Conservation (phyloP, 768 basidiomycete species). For the Kwoniella dendrophila region DNA sequence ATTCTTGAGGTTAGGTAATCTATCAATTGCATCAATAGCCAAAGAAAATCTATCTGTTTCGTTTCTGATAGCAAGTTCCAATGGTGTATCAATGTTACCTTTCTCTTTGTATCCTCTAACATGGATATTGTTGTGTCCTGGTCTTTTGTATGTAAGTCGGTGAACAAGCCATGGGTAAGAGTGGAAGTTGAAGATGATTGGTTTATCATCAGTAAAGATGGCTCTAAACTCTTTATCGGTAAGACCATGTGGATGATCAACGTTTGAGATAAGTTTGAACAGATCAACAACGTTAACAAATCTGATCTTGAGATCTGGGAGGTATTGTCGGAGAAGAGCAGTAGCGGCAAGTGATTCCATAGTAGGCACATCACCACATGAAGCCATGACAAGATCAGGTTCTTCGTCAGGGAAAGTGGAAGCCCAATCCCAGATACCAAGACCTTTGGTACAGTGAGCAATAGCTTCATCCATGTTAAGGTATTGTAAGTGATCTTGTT, state of each 20-base stretch:
- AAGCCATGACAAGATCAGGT: constrained; percentile 68
- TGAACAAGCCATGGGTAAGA: constrained; percentile 60
- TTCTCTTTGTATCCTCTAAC: constrained; percentile 49
- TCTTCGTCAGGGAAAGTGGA: constrained; percentile 66
- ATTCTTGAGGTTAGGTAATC: constrained; percentile 39
- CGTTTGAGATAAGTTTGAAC: constrained; percentile 72
- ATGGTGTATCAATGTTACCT: constrained; percentile 50
- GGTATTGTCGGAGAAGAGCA: constrained; percentile 68
- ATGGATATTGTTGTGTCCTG: constrained; percentile 34
- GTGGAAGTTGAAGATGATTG: constrained; percentile 79
- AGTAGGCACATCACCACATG: constrained; percentile 80
- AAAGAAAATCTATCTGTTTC: constrained; percentile 41
- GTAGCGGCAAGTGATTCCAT: constrained; percentile 86
- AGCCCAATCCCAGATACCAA: constrained; percentile 82
- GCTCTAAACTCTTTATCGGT: constrained; percentile 37
- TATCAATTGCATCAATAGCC: constrained; percentile 52
- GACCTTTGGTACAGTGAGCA: constrained; percentile 79
- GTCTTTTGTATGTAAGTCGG: constrained; percentile 46
- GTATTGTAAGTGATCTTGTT: constrained; percentile 60
- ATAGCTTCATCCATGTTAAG: constrained; percentile 49
- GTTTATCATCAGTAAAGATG: constrained; percentile 52
- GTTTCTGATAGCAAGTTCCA: constrained; percentile 41
- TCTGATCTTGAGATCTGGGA: constrained; percentile 65
- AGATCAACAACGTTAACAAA: constrained; percentile 88
- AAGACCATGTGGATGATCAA: constrained; percentile 58